phyloP scores from a whole-genome alignment of 495 filamentous ascomycete species.

The Penicillium lagena region DNA sequence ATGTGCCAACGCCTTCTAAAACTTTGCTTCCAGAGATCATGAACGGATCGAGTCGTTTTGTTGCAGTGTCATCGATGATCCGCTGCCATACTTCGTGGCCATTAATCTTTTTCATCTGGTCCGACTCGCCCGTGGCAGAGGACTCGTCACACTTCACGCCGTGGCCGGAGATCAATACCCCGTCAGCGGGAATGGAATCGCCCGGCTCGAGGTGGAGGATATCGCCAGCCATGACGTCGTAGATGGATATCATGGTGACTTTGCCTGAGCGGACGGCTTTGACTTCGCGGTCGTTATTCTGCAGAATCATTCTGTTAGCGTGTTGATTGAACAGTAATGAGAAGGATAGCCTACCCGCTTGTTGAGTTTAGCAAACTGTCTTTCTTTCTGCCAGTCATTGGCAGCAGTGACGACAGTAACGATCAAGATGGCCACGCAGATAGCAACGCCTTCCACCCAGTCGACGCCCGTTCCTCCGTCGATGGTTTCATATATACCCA shows the following conservation, averaged over 20 bases:
- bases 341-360: slow-evolving; percentile 39
- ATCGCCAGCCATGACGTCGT: slow-evolving; percentile 66
- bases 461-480: slow-evolving; percentile 49
- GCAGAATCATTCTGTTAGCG: slow-evolving; percentile 36
- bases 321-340: slow-evolving; percentile 59
- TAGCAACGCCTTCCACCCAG: slow-evolving; percentile 78
- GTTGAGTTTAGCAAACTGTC: slow-evolving; percentile 74
- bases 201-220: slow-evolving; percentile 69
- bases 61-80: slow-evolving; percentile 46
- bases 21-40: slow-evolving; percentile 61
- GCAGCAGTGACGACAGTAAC: slow-evolving; percentile 68
- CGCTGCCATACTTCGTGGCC: slow-evolving; percentile 53
- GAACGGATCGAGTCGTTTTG: slow-evolving; percentile 57
- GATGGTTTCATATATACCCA: slow-evolving; percentile 63
- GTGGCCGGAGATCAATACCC: slow-evolving; percentile 55
- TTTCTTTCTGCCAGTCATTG: slow-evolving; percentile 76
- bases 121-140: slow-evolving; percentile 63
- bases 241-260: slow-evolving; percentile 63
- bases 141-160: slow-evolving; percentile 65
- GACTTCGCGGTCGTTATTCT: slow-evolving; percentile 74
- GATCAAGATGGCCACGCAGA: slow-evolving; percentile 68
- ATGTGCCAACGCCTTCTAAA: slow-evolving; percentile 58
- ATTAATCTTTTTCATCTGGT: slow-evolving; percentile 57
- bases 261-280: slow-evolving; percentile 73
- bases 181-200: slow-evolving; percentile 60